These are phyloP conservation scores for Lentinula detonsa DNA, from an alignment of 768 basidiomycete genomes.

Conservation along the genomic window DNA sequence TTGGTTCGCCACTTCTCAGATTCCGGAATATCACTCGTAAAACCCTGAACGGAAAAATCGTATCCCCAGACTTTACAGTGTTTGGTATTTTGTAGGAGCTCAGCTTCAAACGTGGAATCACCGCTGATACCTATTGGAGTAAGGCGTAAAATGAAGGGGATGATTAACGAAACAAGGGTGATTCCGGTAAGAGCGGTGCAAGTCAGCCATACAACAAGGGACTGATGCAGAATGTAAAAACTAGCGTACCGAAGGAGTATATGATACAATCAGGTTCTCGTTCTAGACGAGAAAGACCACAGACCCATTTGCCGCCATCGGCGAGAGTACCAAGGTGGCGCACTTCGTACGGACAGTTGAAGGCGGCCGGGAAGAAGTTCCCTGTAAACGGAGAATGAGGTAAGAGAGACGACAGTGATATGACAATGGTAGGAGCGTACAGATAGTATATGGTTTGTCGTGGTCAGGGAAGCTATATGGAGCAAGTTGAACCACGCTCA, in stretches of 20 bases:
- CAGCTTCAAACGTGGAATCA: conserved; percentile 62
- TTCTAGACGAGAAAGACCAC: conserved; percentile 50
- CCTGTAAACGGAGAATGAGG: conserved; percentile 10
- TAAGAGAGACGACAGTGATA: neutral
- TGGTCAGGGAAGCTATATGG: neutral
- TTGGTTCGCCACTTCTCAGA: conserved; percentile 26
- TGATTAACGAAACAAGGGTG: conserved; percentile 12
- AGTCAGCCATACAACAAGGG: neutral
- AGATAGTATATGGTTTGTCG: neutral
- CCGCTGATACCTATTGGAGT: conserved; percentile 38
- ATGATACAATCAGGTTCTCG: conserved; percentile 51
- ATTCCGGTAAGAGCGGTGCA: neutral
- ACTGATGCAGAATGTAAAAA: neutral
- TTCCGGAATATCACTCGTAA: conserved; percentile 35
- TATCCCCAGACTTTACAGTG: conserved; percentile 59
- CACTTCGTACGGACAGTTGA: conserved; percentile 45
- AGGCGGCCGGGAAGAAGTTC: conserved; percentile 49
- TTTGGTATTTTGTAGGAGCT: conserved; percentile 40
- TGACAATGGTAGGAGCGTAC: neutral
- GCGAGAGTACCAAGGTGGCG: conserved; percentile 48
- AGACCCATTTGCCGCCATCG: conserved; percentile 70
- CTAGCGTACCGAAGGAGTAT: conserved; percentile 48
- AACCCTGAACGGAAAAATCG: conserved; percentile 41
- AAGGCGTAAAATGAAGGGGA: conserved; percentile 8
- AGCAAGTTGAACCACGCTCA: neutral